Base-by-base conservation (phyloP, 1,284 basidiomycete species). In the Fomitopsis palustris region DNA sequence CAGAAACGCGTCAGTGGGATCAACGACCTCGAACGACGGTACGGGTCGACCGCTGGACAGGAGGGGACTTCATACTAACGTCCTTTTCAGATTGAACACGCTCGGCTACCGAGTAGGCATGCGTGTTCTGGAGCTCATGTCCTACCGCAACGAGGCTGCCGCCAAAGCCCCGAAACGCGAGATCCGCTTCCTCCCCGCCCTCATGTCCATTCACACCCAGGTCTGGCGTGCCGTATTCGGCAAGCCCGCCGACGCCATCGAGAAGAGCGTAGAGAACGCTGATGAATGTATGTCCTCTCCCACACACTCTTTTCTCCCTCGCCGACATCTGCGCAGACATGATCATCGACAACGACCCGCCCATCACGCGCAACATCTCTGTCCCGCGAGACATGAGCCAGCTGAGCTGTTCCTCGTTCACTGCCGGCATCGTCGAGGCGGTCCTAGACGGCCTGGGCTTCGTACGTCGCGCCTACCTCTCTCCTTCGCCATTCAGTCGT, bases 321-420 rank as follows among this genome's bases (percentile, higher is more conserved):
- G 23, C 35, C 42, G 8, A 3, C 41, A 29, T 27, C 9, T 12
- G 56, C 60, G n/a, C 68, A 96, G 95, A 98, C 76, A 98, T 99
- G 97, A 94, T 99, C 64, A 92, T 96, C 61, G 93, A 97, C 78
- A 98, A 99, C 71, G 90, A 95, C 70, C 96, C 97, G 12, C 84
- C 91, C 21, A 83, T 98, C 64, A 95, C 97, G 57, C 86, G 92
- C 64, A 82, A 92, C 67, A 95, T 99, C 62, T 95, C 94, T 19
- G 90, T 98, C 25, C 97, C 96, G 6, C 88, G 88, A 66, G 97
- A 99, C 69, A 90, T 99, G 86, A 90, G 87, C 63, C 90, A 94
- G 68, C 81, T 99, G 39, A 95, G 91, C 68, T 98, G 96, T 70
- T 98, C 96, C 38, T 98, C 96, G 1, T 92, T 97, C 71, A 95